Conservation (phyloP, 306 rosid genomes). For the Hippophae rhamnoides region DNA sequence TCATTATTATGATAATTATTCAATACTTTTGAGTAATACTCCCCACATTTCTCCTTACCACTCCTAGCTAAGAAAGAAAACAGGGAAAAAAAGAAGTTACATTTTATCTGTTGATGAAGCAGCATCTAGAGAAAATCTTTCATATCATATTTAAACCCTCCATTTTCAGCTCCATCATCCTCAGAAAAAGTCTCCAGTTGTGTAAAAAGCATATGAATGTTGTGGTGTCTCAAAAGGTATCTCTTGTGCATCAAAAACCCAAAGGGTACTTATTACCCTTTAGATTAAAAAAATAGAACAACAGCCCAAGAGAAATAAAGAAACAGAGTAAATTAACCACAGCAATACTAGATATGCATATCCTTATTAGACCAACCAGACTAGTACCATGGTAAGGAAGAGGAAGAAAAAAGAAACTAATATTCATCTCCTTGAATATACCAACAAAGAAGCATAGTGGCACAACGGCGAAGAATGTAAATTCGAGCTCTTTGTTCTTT, state of each 20-base stretch:
- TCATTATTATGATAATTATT: no score
- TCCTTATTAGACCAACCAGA: constrained; percentile 20
- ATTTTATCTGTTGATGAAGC: constrained; percentile 1
- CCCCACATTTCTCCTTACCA: constrained; percentile 6
- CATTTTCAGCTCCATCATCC: constrained; percentile 22
- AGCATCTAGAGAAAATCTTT: constrained; percentile 16
- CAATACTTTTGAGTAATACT: no score
- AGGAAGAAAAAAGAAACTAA: neutral
- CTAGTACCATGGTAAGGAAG: neutral
- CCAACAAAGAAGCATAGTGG: constrained; percentile 95
- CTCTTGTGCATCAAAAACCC: constrained; percentile 32
- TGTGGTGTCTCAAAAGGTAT: constrained; percentile 24
- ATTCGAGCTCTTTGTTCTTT: constrained; percentile 86
- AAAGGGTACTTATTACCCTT: constrained; percentile 17
- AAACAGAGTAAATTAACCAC: constrained; percentile 14
- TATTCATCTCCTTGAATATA: constrained; percentile 84
- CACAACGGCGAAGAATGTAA: constrained; percentile 83
- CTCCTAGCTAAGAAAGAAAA: constrained; percentile 25
- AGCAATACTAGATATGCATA: neutral
- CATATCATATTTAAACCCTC: constrained; percentile 13
- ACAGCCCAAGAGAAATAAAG: constrained; percentile 11
- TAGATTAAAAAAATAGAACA: constrained; percentile 11
- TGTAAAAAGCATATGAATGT: constrained; percentile 27
- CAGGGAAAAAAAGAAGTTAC: constrained; percentile 34
- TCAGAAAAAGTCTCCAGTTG: constrained; percentile 20